Evolutionary conservation across 257 asterid species (phyloP).

Genomic region (Cruciata laevipes): DNA sequence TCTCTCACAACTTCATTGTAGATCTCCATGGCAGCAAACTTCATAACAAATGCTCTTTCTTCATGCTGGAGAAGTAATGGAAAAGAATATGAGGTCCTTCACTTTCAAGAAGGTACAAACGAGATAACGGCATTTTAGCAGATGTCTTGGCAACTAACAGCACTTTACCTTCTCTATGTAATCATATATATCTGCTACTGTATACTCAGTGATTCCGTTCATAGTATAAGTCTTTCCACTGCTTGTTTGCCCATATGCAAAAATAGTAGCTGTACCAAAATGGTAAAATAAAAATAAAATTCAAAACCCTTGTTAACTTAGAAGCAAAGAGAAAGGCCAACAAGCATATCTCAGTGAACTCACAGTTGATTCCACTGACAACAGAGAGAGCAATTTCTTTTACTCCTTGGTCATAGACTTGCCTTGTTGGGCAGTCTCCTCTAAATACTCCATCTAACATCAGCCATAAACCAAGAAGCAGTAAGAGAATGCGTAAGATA

Average conservation of each 20-base stretch:
- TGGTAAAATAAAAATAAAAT: not conserved
- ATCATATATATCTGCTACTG: conserved; percentile 64
- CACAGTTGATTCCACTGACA: conserved; percentile 86
- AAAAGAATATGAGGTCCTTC: conserved; percentile 6
- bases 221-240: conserved; percentile 99
- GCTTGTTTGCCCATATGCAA: conserved; percentile 99
- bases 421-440: conserved; percentile 79
- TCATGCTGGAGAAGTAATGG: conserved; percentile 52
- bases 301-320: not conserved
- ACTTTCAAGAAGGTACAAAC: conserved; percentile 5
- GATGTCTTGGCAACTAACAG: not conserved
- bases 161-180: conserved; percentile 35
- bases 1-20: conserved; percentile 96
- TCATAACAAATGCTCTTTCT: conserved; percentile 85
- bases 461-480: conserved; percentile 9
- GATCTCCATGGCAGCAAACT: conserved; percentile 95
- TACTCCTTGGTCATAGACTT: conserved; percentile 78
- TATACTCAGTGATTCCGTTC: conserved; percentile 92
- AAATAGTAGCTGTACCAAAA: conserved; percentile 73
- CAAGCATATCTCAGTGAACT: conserved; percentile 32
- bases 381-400: conserved; percentile 90
- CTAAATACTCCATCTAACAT: conserved; percentile 74
- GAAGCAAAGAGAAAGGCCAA: conserved; percentile 6
- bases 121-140: conserved; percentile 5
- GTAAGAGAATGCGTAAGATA: not conserved